Percentiles rank a stretch among this genome's conserved stretches.
phyloP scores from a whole-genome alignment of 805 yeast species.

The Yarrowia alimentaria region DNA sequence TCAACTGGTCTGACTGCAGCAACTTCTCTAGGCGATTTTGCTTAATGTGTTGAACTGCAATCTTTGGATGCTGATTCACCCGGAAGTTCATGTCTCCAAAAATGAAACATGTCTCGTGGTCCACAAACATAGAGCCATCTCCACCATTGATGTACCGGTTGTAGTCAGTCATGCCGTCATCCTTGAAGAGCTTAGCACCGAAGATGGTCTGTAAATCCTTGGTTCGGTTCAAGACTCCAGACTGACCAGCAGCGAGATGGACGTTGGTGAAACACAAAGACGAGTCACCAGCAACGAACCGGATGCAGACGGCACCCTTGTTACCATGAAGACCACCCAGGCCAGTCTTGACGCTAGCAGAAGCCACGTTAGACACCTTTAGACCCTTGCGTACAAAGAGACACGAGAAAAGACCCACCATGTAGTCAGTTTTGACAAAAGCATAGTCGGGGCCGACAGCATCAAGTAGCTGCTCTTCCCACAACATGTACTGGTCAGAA shows the following conservation, averaged over 20 bases:
- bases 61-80: conserved; percentile 66
- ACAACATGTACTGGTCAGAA: conserved; percentile 37
- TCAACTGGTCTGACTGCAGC: conserved; percentile 73
- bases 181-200: conserved; percentile 36
- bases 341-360: conserved; percentile 75
- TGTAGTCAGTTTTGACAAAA: conserved; percentile 69
- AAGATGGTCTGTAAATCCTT: conserved; percentile 79
- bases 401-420: conserved; percentile 74
- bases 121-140: conserved; percentile 54
- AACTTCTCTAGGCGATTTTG: conserved; percentile 50
- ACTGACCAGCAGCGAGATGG: conserved; percentile 92
- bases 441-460: conserved; percentile 49
- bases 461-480: conserved; percentile 39
- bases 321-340: conserved; percentile 82
- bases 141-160: conserved; percentile 40
- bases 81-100: conserved; percentile 93
- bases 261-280: conserved; percentile 76
- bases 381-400: conserved; percentile 57
- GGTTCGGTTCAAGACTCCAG: conserved; percentile 77
- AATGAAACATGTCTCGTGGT: conserved; percentile 84
- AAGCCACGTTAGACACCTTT: neutral
- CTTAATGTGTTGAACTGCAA: conserved; percentile 58
- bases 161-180: conserved; percentile 14
- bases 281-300: conserved; percentile 64
- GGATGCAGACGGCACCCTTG: conserved; percentile 74